Evolutionary conservation across 495 filamentous ascomycete species (phyloP).

Genomic region (Tetracladium setigerum): DNA sequence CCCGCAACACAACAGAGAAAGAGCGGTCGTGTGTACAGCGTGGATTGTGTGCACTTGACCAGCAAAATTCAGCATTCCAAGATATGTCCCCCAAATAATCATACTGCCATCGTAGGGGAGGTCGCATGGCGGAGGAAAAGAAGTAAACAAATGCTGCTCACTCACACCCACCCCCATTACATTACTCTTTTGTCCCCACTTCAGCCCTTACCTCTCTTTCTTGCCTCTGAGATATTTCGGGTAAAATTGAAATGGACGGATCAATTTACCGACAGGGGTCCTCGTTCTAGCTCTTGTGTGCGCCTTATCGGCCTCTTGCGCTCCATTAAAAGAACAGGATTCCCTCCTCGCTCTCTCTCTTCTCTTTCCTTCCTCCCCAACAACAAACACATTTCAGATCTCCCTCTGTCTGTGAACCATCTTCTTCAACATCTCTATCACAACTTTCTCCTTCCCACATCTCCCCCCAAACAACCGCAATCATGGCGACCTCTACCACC

Average conservation of each 20-base stretch:
- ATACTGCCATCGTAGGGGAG: too few species aligned
- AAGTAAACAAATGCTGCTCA: too few species aligned
- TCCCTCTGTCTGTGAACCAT: constrained; percentile 6
- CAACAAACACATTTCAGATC: constrained; percentile 9
- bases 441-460: constrained; percentile 25
- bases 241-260: background rate
- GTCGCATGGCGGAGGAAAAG: too few species aligned
- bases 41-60: too few species aligned
- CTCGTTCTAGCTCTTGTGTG: background rate
- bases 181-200: background rate
- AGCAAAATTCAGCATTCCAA: too few species aligned
- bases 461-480: constrained; percentile 37
- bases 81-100: too few species aligned
- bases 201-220: background rate
- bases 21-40: too few species aligned
- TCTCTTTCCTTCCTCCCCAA: constrained; percentile 14
- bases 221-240: background rate
- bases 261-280: background rate
- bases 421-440: constrained; percentile 4
- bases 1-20: too few species aligned
- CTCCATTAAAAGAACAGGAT: constrained; percentile 5
- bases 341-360: constrained; percentile 21
- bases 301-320: constrained; percentile 2
- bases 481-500: constrained; percentile 46
- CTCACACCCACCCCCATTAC: too few species aligned